A percentile compares a stretch with the other conserved stretches of the same genome.
Evolutionary conservation across 2,329 filamentous ascomycete species (phyloP).

Genomic region (Trichoderma sp.): DNA sequence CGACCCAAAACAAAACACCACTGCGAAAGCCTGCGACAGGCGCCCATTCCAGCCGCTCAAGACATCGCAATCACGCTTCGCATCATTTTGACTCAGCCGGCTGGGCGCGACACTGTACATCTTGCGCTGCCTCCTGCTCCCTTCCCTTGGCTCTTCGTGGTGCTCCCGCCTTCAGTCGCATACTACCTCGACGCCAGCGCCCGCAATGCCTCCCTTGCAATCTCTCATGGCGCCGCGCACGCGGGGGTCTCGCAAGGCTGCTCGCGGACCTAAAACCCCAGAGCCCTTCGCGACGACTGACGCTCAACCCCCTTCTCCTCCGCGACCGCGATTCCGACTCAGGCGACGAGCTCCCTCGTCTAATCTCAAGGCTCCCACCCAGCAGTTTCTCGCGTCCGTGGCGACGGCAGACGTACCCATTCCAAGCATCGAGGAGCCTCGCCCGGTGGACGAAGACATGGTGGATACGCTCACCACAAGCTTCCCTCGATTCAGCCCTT

Average conservation of each 20-base stretch:
- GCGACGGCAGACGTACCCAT: conserved; percentile 66
- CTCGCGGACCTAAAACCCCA: conserved; percentile 52
- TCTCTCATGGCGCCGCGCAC: conserved; percentile 50
- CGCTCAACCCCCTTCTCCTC: conserved; percentile 51
- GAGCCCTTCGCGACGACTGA: conserved; percentile 49
- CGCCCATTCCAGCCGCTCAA: conserved; percentile 22
- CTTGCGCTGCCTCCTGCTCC: conserved; percentile 11
- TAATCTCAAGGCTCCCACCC: conserved; percentile 59
- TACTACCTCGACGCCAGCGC: conserved; percentile 31
- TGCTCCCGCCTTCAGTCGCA: conserved; percentile 27
- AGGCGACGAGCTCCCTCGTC: conserved; percentile 58
- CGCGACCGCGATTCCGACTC: conserved; percentile 57
- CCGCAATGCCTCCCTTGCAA: conserved; percentile 51
- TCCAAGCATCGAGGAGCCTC: conserved; percentile 64
- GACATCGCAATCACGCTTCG: conserved; percentile 25
- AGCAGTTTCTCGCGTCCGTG: conserved; percentile 68
- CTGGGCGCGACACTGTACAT: conserved; percentile 2
- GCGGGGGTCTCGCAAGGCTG: conserved; percentile 46
- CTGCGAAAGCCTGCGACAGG: neutral
- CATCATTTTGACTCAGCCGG: conserved; percentile 19
- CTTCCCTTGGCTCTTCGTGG: neutral
- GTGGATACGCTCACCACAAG: conserved; percentile 40
- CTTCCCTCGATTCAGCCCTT: conserved; percentile 43
- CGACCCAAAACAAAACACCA: conserved; percentile 4
- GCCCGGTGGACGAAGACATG: conserved; percentile 51